Conservation (phyloP, 345 rosid species). For the Boechera stricta region DNA sequence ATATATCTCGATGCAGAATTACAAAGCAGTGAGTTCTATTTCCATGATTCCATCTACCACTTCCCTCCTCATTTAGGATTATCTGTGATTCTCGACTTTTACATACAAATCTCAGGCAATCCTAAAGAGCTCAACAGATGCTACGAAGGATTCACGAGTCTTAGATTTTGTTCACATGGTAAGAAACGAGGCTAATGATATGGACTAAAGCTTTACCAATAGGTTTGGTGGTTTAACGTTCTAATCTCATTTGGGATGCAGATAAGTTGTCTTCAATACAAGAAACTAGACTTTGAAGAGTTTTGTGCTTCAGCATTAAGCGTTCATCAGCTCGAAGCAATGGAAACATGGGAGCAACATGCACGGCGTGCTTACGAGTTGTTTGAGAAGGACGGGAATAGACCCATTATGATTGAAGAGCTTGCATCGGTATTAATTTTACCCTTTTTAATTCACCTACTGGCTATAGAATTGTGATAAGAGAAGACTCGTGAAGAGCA, state of each 20-base stretch:
- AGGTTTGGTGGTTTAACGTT: not conserved
- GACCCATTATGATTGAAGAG: constrained; percentile 87
- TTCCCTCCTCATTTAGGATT: not conserved
- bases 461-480: not conserved
- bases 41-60: not conserved
- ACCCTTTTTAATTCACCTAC: not conserved
- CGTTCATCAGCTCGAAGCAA: constrained; percentile 88
- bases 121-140: constrained; percentile 67
- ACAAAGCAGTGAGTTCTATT: constrained; percentile 65
- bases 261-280: constrained; percentile 78
- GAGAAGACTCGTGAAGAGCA: constrained; percentile 15
- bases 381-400: constrained; percentile 89
- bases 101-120: constrained; percentile 57
- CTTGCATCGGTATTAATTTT: constrained; percentile 69
- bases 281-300: constrained; percentile 90
- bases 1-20: constrained; percentile 79
- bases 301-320: constrained; percentile 90
- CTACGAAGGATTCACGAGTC: constrained; percentile 83
- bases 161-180: constrained; percentile 75
- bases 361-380: constrained; percentile 83
- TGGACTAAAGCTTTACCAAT: constrained; percentile 1
- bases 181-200: constrained; percentile 19
- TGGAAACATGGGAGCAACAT: constrained; percentile 89
- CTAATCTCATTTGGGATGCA: constrained; percentile 40
- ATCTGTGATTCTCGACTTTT: constrained; percentile 31